Evolutionary conservation across 2,329 filamentous ascomycete genomes (phyloP).

Genomic region (Pyrenophora graminea): DNA sequence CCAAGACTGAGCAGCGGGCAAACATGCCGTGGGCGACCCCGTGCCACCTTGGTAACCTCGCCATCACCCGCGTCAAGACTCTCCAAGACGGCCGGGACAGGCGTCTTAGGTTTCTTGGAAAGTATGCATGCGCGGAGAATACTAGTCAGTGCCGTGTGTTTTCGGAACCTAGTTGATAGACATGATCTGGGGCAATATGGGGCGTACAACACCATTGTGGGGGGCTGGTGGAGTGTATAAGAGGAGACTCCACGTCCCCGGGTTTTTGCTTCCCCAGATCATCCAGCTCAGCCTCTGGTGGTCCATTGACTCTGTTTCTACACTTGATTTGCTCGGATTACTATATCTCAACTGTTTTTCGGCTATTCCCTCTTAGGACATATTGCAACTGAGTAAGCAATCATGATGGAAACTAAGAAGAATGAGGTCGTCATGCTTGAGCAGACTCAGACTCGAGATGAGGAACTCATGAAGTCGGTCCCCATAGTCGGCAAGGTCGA

Average conservation of each 20-base stretch:
- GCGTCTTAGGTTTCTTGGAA: constrained; percentile 31
- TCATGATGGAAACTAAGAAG: constrained; percentile 31
- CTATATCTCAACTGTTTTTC: not conserved
- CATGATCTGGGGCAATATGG: constrained; percentile 3
- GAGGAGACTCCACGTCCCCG: constrained; percentile 22
- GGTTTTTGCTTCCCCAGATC: constrained; percentile 32
- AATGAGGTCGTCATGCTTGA: constrained; percentile 36
- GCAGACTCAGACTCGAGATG: constrained; percentile 27
- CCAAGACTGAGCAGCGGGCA: constrained; percentile 10
- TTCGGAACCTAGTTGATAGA: constrained; percentile 17
- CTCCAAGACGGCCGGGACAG: constrained; percentile 31
- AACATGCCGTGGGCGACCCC: constrained; percentile 18
- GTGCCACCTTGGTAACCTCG: constrained; percentile 8
- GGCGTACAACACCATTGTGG: not conserved
- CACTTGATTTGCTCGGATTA: not conserved
- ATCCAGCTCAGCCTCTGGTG: constrained; percentile 25
- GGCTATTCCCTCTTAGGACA: not conserved
- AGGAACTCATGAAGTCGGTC: constrained; percentile 27
- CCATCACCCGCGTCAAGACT: constrained; percentile 16
- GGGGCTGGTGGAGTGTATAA: constrained; percentile 20
- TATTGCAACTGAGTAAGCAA: not conserved
- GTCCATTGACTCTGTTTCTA: constrained; percentile 17
- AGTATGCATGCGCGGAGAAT: constrained; percentile 18
- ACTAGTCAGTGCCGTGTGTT: constrained; percentile 13
- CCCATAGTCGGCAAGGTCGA: constrained; percentile 35